Evolutionary conservation across 192 early-diverging fungal genomes (phyloP).

Genomic region (Podila clonocystis): DNA sequence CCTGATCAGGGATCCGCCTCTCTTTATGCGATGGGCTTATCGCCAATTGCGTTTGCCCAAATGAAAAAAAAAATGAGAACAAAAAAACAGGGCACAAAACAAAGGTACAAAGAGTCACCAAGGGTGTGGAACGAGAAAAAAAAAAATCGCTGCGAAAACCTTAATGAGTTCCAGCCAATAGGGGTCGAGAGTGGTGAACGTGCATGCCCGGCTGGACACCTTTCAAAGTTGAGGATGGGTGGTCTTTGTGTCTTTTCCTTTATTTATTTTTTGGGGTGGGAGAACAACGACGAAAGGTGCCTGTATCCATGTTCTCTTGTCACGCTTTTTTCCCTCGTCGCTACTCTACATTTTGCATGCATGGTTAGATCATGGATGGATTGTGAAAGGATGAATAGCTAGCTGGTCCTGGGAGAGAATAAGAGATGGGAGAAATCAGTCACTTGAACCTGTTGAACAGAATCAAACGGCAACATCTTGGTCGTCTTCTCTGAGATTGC

Average conservation of each 20-base stretch:
- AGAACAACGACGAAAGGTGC: neutral
- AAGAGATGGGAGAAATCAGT: neutral
- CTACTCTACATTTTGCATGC: too few relatives aligned
- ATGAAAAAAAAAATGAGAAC: neutral
- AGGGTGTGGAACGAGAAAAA: neutral
- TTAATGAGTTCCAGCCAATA: neutral
- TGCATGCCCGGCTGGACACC: constrained; percentile 4
- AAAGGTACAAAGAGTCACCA: neutral
- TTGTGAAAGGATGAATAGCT: too few relatives aligned
- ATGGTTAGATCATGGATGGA: too few relatives aligned
- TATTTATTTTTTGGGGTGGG: neutral
- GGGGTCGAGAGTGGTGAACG: neutral
- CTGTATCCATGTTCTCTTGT: too few relatives aligned
- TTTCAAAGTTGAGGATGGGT: neutral
- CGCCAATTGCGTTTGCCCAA: too few relatives aligned
- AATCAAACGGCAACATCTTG: neutral
- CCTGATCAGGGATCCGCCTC: too few relatives aligned
- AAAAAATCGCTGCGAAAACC: neutral
- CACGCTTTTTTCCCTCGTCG: too few relatives aligned
- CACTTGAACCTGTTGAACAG: neutral
- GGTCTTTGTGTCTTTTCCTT: neutral
- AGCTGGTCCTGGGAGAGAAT: too few relatives aligned
- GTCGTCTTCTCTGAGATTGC: too few relatives aligned
- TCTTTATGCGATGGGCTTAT: too few relatives aligned
- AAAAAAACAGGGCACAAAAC: neutral